These are phyloP conservation scores for Limtongia smithiae DNA, from an alignment of 805 yeast genomes.

Conservation along the genomic window DNA sequence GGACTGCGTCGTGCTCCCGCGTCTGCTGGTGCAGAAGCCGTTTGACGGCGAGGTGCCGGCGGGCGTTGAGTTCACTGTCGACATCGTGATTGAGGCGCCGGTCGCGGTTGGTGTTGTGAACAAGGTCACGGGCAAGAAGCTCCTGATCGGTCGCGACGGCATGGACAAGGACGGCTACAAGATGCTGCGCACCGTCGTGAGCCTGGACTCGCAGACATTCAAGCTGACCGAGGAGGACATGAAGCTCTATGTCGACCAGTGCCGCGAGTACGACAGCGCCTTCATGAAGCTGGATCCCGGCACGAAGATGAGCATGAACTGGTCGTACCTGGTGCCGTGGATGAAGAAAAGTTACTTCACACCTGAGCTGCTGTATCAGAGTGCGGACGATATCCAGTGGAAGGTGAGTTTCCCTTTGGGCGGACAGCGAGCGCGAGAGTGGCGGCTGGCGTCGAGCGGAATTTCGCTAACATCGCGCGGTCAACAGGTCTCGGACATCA, in stretches of 20 bases:
- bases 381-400: slow-evolving; percentile 9
- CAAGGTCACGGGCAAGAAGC: background rate
- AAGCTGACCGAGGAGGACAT: background rate
- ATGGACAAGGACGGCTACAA: slow-evolving; percentile 1
- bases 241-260: background rate
- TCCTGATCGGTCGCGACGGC: background rate
- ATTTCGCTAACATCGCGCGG: background rate
- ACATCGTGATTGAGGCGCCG: slow-evolving; percentile 15
- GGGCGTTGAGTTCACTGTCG: slow-evolving; percentile 11
- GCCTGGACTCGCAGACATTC: slow-evolving; percentile 12
- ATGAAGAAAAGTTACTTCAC: slow-evolving; percentile 5
- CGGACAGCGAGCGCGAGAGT: too few relatives aligned
- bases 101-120: slow-evolving; percentile 12
- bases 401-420: background rate
- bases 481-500: slow-evolving; percentile 10
- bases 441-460: too few relatives aligned
- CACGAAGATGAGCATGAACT: background rate
- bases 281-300: background rate
- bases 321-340: slow-evolving; percentile 5
- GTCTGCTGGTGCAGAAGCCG: slow-evolving; percentile 6
- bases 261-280: background rate
- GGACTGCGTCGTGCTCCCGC: slow-evolving; percentile 10
- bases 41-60: slow-evolving; percentile 2
- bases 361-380: slow-evolving; percentile 6
- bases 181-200: slow-evolving; percentile 10